These are phyloP conservation scores for Fusarium sp. DNA, from an alignment of 2,329 filamentous ascomycete genomes.

Conservation along the genomic window DNA sequence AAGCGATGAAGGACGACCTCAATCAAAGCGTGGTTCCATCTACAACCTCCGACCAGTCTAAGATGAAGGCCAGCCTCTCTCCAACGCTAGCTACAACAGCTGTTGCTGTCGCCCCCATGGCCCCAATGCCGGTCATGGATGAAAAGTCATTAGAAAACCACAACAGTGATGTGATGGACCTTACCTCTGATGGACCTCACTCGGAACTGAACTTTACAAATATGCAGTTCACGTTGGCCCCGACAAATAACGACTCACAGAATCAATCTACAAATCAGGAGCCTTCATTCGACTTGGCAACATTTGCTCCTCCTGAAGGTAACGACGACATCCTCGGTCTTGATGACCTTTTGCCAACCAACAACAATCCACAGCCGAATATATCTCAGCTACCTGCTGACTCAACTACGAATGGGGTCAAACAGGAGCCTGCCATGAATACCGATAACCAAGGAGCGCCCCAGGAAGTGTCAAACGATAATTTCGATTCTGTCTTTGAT, in stretches of 20 bases:
- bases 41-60: constrained; percentile 22
- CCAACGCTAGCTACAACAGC: constrained; percentile 11
- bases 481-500: constrained; percentile 51
- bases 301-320: constrained; percentile 54
- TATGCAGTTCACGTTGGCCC: constrained; percentile 66
- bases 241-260: constrained; percentile 50
- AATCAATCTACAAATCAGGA: constrained; percentile 47
- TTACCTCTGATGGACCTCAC: constrained; percentile 35
- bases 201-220: constrained; percentile 65
- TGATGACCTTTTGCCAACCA: constrained; percentile 48
- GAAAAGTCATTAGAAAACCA: constrained; percentile 40
- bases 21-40: constrained; percentile 20
- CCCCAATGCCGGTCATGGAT: constrained; percentile 47
- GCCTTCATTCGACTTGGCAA: constrained; percentile 59
- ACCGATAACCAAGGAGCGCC: constrained; percentile 11
- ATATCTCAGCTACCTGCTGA: constrained; percentile 19
- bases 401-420: constrained; percentile 18
- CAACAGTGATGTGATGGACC: constrained; percentile 33
- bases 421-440: constrained; percentile 18
- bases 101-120: constrained; percentile 35
- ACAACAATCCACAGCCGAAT: constrained; percentile 31
- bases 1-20: constrained; percentile 41
- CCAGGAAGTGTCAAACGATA: constrained; percentile 43
- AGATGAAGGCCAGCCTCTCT: constrained; percentile 45
- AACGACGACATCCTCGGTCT: constrained; percentile 48